These are phyloP conservation scores for Hemisphaericaspora xylofermentans DNA, from an alignment of 1,139 yeast species.

Conservation along the genomic window DNA sequence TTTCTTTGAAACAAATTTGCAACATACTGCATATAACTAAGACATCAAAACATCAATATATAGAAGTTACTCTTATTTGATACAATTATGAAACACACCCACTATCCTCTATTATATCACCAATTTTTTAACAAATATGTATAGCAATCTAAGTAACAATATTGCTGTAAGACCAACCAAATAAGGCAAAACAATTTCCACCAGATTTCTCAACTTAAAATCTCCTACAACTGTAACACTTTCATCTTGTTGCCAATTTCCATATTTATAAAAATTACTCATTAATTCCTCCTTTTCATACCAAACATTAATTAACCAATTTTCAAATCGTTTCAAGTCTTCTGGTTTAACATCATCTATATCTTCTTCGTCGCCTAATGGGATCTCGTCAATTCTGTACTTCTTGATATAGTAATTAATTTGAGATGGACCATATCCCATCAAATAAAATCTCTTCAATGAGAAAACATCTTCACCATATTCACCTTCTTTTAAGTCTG, in stretches of 20 bases:
- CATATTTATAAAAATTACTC: constrained; percentile 57
- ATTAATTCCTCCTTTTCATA: constrained; percentile 69
- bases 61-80: neutral
- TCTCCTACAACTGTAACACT: constrained; percentile 27
- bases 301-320: constrained; percentile 82
- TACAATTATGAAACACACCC: constrained; percentile 3
- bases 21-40: constrained; percentile 1
- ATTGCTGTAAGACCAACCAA: constrained; percentile 17
- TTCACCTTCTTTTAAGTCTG: constrained; percentile 59
- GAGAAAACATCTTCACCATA: constrained; percentile 81
- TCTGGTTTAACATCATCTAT: constrained; percentile 47
- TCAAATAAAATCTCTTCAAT: constrained; percentile 59
- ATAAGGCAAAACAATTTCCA: constrained; percentile 24
- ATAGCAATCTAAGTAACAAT: constrained; percentile 15
- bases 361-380: constrained; percentile 54
- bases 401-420: constrained; percentile 67
- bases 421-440: constrained; percentile 68
- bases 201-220: constrained; percentile 23
- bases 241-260: constrained; percentile 27
- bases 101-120: neutral
- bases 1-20: constrained; percentile 4
- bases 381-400: constrained; percentile 60
- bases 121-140: constrained; percentile 10
- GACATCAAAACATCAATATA: constrained; percentile 1
- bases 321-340: constrained; percentile 52